Evolutionary conservation across 2,329 filamentous ascomycete species (phyloP).

Genomic region (Epicoccum sorghinum): DNA sequence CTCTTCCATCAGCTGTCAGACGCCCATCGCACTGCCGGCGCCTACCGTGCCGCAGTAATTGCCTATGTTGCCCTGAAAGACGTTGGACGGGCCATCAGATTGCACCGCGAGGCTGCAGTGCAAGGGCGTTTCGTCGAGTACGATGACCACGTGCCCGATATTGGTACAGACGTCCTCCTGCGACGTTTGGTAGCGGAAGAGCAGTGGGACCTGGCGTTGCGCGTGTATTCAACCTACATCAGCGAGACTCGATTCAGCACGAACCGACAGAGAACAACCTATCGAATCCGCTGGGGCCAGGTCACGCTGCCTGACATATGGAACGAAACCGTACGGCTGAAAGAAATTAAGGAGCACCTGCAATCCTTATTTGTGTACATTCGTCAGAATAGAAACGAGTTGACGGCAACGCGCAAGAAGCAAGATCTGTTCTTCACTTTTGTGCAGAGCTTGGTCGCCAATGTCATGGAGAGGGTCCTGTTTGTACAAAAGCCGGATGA

Average conservation of each 20-base stretch:
- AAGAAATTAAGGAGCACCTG: conserved; percentile 31
- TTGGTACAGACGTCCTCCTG: conserved; percentile 41
- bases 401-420: conserved; percentile 16
- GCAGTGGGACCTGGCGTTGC: conserved; percentile 45
- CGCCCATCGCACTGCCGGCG: conserved; percentile 46
- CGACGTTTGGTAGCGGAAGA: conserved; percentile 36
- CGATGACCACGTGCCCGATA: conserved; percentile 12
- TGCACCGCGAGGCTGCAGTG: conserved; percentile 38
- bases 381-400: conserved; percentile 31
- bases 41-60: conserved; percentile 54
- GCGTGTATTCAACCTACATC: conserved; percentile 28
- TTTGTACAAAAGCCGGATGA: conserved; percentile 27
- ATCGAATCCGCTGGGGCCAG: conserved; percentile 11
- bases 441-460: conserved; percentile 33
- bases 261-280: conserved; percentile 2
- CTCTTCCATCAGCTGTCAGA: conserved; percentile 54
- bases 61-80: conserved; percentile 53
- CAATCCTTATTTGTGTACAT: conserved; percentile 37
- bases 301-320: conserved; percentile 30
- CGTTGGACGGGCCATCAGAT: conserved; percentile 43
- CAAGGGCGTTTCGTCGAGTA: conserved; percentile 3
- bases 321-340: conserved; percentile 28
- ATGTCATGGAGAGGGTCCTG: conserved; percentile 36
- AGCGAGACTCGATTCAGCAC: conserved; percentile 8
- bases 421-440: conserved; percentile 24